Evolutionary conservation across 73 alveolate species (phyloP).

Genomic region (Paramecium sexaurelia): DNA sequence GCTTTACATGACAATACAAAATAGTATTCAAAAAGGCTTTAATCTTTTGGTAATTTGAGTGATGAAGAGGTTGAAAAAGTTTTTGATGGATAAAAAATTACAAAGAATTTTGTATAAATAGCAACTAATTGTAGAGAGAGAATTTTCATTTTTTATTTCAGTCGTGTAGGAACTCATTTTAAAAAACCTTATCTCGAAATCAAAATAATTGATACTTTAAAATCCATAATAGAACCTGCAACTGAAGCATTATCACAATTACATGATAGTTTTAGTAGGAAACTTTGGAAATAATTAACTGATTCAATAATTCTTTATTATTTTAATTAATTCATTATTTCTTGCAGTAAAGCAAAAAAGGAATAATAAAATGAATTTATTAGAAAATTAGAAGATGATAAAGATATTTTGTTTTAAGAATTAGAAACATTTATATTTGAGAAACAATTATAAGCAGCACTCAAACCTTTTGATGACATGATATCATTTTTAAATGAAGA

Average conservation of each 20-base stretch:
- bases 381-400: slow-evolving; percentile 17
- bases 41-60: neutral
- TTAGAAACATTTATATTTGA: slow-evolving; percentile 37
- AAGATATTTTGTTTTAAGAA: neutral
- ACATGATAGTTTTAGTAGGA: slow-evolving; percentile 29
- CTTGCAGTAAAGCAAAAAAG: slow-evolving; percentile 30
- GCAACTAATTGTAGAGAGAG: neutral
- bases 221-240: neutral
- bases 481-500: neutral
- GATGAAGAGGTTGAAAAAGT: slow-evolving; percentile 29
- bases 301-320: neutral
- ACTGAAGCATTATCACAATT: slow-evolving; percentile 18
- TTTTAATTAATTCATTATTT: slow-evolving; percentile 1
- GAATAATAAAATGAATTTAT: slow-evolving; percentile 31
- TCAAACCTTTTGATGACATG: slow-evolving; percentile 51
- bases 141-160: neutral
- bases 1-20: slow-evolving; percentile 32
- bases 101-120: neutral
- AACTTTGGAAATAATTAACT: slow-evolving; percentile 11
- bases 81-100: slow-evolving; percentile 19
- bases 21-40: neutral
- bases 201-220: neutral
- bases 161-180: neutral
- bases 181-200: slow-evolving; percentile 17
- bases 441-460: neutral